Base-by-base conservation (phyloP, 805 yeast species). In the Scheffersomyces lignosus region DNA sequence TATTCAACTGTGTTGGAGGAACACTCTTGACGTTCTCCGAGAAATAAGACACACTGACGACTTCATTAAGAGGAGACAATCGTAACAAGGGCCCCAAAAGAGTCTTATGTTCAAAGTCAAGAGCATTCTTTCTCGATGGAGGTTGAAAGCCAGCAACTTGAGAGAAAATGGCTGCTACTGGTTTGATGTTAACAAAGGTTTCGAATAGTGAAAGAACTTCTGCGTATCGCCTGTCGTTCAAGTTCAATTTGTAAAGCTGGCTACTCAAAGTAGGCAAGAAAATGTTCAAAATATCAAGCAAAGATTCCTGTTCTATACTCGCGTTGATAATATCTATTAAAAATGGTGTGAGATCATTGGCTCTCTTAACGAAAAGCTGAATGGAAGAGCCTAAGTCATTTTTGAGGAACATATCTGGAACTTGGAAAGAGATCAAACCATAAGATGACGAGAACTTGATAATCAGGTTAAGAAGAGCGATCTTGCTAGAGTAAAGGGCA, bases 21-120 rank as follows among this genome's bases (percentile, higher is more conserved):
- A 57, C 40, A 25, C 45, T 47, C 13, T 34, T 36, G 8, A 50
- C 45, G 20, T 53, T 47, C 12, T 50, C 56, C 4, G 54, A 38
- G 45, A 81, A 80, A 41, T 74, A 77, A 13, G 64, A 49, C 0
- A 71, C 57, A 0, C 79, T 75, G 15, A 70, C 66, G n/a, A 70
- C 60, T 3, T 73, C 70, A 31, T 77, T 71, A 31, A 89, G 62
- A 0, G 96, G 96, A 0, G 96, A 86, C 15, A 88, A 61, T 39
- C 81, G 70, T 37, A 87, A 73, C 20, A 88, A 68, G 5, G 95
- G 84, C 2, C 97, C 98, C 37, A 91, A 62, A 13, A 87, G 59
- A 0, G 96, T 78, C 16, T 70, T 66, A 12, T 64, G 63, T 51
- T 86, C 95, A 50, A 75, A 75, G 31, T 73, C 71, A 13, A 73